Conservation (phyloP, 495 filamentous ascomycete species). For the Tuber borchii region DNA sequence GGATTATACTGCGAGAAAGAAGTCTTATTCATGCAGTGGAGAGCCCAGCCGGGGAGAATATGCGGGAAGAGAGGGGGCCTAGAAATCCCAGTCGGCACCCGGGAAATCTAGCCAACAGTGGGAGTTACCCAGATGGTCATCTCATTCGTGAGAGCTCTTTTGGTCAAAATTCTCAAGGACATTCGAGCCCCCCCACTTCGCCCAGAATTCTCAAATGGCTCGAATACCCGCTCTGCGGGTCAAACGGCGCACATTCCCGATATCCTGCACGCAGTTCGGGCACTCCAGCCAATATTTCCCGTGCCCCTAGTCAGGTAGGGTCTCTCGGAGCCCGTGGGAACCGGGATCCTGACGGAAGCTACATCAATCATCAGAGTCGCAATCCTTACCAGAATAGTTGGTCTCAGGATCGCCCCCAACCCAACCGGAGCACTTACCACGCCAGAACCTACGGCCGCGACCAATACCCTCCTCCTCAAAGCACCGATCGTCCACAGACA, state of each 20-base stretch:
- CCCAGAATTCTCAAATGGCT: background rate
- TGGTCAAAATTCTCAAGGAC: background rate
- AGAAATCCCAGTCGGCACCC: background rate
- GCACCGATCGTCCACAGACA: fast-evolving
- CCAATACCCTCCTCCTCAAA: background rate
- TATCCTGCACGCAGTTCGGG: background rate
- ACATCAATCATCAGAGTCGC: background rate
- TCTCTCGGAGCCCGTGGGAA: background rate
- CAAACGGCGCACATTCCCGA: background rate
- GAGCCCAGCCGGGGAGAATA: no score
- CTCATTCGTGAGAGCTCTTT: background rate
- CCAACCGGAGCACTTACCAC: background rate
- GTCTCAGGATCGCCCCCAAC: background rate
- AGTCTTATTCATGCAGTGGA: background rate
- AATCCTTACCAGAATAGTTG: background rate
- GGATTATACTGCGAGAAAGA: background rate
- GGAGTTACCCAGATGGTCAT: background rate
- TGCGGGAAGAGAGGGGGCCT: background rate
- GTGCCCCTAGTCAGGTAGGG: background rate
- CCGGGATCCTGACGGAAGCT: background rate
- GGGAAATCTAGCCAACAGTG: background rate
- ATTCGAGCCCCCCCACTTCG: background rate
- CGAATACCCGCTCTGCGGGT: background rate
- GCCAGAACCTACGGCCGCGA: background rate
- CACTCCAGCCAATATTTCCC: background rate